phyloP scores from a whole-genome alignment of 306 rosid genomes.

The Phaseolus lunatus region DNA sequence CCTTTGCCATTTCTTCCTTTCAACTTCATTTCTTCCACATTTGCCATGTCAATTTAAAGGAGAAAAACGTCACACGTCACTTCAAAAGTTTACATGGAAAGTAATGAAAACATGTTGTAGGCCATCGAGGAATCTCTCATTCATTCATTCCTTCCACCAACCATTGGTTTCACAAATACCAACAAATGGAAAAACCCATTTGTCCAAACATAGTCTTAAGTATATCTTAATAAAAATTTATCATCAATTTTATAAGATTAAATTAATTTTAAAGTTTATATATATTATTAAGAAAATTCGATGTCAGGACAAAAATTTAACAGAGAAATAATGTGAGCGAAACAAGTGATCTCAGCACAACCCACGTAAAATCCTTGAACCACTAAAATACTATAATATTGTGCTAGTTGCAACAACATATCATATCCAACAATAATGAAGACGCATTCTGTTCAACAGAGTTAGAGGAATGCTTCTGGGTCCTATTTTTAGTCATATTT shows the following conservation, averaged over 20 bases:
- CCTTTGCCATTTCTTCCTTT: background rate
- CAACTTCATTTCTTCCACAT: background rate
- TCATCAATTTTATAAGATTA: no score
- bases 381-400: background rate
- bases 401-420: background rate
- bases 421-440: no score
- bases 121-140: background rate
- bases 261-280: no score
- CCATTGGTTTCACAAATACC: background rate
- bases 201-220: no score
- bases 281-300: no score
- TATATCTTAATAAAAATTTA: no score
- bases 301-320: no score
- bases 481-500: no score
- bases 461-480: no score
- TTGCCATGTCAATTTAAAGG: background rate
- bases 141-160: background rate
- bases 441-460: background rate
- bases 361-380: no score
- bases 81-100: background rate
- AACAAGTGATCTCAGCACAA: no score
- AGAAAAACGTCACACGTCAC: constrained; percentile 16
- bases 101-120: background rate
- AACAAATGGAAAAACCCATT: background rate
- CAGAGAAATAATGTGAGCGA: no score